These are phyloP conservation scores for Monosporozyma aquatica DNA, from an alignment of 805 yeast species.

Conservation along the genomic window DNA sequence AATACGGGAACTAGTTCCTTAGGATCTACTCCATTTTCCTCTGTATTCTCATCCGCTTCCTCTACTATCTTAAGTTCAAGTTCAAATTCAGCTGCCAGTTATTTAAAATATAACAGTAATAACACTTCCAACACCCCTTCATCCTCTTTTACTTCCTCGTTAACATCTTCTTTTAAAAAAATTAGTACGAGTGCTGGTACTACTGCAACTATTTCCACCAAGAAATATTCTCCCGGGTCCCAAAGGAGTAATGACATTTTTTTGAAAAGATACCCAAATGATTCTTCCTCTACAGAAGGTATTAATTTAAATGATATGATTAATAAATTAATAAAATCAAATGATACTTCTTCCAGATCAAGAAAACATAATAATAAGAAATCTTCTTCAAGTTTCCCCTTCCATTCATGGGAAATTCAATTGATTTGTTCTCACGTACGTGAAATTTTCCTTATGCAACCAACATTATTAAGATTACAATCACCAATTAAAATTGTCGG, in stretches of 20 bases:
- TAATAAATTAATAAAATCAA: slow-evolving; percentile 44
- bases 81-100: slow-evolving; percentile 2
- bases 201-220: slow-evolving; percentile 4
- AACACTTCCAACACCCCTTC: slow-evolving; percentile 9
- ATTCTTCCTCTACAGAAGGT: slow-evolving; percentile 20
- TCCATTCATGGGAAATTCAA: slow-evolving; percentile 46
- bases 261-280: slow-evolving; percentile 26
- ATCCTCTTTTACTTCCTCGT: slow-evolving; percentile 7
- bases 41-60: slow-evolving; percentile 6
- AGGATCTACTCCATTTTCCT: slow-evolving; percentile 2
- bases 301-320: slow-evolving; percentile 56
- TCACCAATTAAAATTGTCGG: slow-evolving; percentile 81
- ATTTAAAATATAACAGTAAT: not conserved
- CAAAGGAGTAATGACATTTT: slow-evolving; percentile 12
- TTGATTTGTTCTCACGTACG: slow-evolving; percentile 49
- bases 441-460: slow-evolving; percentile 53
- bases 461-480: slow-evolving; percentile 53
- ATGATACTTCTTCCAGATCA: slow-evolving; percentile 8
- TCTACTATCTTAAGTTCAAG: slow-evolving; percentile 4
- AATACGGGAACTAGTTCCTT: not conserved
- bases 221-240: slow-evolving; percentile 6
- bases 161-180: slow-evolving; percentile 3
- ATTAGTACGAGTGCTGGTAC: not conserved
- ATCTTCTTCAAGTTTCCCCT: slow-evolving; percentile 31
- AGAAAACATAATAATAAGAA: slow-evolving; percentile 1